Evolutionary conservation across 768 basidiomycete species (phyloP).

Genomic region (Hemileccinum impolitum): DNA sequence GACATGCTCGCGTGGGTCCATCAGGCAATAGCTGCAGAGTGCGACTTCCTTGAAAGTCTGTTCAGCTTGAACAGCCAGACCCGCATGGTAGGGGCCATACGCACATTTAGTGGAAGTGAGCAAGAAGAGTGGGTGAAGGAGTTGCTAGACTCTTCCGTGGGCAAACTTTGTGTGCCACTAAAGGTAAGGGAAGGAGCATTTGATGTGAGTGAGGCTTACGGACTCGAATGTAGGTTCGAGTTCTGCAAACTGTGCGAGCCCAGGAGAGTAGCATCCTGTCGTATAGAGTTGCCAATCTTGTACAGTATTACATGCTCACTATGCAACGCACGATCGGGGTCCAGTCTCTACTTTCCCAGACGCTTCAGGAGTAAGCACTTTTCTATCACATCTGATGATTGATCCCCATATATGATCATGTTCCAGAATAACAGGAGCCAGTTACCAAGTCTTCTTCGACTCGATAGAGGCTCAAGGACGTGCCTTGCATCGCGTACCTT

Average conservation of each 20-base stretch:
- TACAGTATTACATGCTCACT: slow-evolving; percentile 91
- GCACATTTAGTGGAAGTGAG: slow-evolving; percentile 51
- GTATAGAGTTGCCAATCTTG: slow-evolving; percentile 91
- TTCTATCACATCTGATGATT: background rate
- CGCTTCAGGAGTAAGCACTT: slow-evolving; percentile 69
- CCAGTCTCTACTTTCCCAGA: slow-evolving; percentile 71
- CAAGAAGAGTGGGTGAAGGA: slow-evolving; percentile 79
- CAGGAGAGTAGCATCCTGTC: slow-evolving; percentile 92
- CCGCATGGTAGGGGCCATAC: slow-evolving; percentile 74
- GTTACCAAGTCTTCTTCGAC: slow-evolving; percentile 85
- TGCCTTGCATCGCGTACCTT: slow-evolving; percentile 48
- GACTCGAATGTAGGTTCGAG: slow-evolving; percentile 54
- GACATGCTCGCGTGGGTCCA: slow-evolving; percentile 99
- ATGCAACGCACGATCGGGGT: slow-evolving; percentile 91
- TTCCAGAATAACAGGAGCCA: slow-evolving; percentile 70
- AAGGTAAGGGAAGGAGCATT: slow-evolving; percentile 48
- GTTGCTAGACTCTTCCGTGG: slow-evolving; percentile 77
- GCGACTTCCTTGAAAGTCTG: slow-evolving; percentile 86
- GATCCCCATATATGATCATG: background rate
- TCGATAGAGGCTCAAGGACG: slow-evolving; percentile 84
- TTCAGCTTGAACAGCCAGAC: slow-evolving; percentile 57
- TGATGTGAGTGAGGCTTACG: background rate
- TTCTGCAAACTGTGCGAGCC: slow-evolving; percentile 89
- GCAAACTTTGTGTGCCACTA: slow-evolving; percentile 83
- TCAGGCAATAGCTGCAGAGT: slow-evolving; percentile 91